phyloP scores from a whole-genome alignment of 202 grass and related monocot genomes.

The Zoysia matrella region DNA sequence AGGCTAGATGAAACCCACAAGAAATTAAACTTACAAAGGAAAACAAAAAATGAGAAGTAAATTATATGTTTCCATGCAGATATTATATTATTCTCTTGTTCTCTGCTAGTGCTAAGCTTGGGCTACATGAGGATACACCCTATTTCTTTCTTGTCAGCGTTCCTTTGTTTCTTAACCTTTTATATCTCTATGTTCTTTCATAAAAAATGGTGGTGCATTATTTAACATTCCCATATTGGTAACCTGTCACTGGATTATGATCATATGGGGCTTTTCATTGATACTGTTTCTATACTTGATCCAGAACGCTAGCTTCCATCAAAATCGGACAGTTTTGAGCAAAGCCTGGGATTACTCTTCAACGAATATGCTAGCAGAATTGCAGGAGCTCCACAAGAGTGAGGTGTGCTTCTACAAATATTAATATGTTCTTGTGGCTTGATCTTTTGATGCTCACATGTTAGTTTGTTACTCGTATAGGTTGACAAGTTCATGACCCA shows the following conservation, averaged over 20 bases:
- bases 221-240: neutral
- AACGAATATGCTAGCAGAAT: no score
- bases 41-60: neutral
- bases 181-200: neutral
- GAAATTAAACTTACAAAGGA: neutral
- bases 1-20: neutral
- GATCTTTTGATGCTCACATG: neutral
- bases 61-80: neutral
- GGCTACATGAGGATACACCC: neutral
- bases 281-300: conserved; percentile 42
- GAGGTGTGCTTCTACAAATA: no score
- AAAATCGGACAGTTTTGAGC: no score
- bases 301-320: conserved; percentile 8
- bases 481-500: conserved; percentile 81
- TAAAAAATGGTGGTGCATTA: neutral
- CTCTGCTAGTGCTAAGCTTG: neutral
- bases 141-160: conserved; percentile 3
- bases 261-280: conserved; percentile 36
- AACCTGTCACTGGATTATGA: neutral
- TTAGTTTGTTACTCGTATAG: conserved; percentile 52
- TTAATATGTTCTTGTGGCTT: no score
- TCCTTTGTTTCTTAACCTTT: neutral
- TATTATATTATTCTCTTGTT: conserved; percentile 15
- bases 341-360: no score
- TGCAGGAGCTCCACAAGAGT: no score